A percentile compares a stretch with the other conserved stretches of the same genome.
phyloP scores from a whole-genome alignment of 2,329 filamentous ascomycete species.

The Graphium sp. region DNA sequence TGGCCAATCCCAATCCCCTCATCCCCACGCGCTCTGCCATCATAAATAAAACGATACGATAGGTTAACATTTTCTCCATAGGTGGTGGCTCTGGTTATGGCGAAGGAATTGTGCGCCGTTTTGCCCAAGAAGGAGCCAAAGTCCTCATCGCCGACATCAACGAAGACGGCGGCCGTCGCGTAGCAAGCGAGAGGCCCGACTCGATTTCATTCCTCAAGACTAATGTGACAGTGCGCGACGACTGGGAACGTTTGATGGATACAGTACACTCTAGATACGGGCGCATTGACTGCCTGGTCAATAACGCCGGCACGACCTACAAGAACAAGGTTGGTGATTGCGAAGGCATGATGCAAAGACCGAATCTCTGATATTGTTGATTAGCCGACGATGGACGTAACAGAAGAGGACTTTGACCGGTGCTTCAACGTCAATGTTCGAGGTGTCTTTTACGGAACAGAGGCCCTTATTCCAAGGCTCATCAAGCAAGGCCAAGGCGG shows the following conservation, averaged over 20 bases:
- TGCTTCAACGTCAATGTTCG: constrained; percentile 76
- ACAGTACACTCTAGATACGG: background rate
- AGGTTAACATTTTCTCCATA: constrained; percentile 3
- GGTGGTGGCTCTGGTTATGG: constrained; percentile 48
- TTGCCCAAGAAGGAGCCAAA: constrained; percentile 58
- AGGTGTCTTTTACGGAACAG: constrained; percentile 70
- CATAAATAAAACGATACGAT: background rate
- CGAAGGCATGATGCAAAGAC: constrained; percentile 50
- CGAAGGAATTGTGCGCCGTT: constrained; percentile 64
- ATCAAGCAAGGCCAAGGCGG: constrained; percentile 55
- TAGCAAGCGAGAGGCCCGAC: constrained; percentile 14
- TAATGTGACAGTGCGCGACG: constrained; percentile 3
- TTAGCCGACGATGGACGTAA: no score
- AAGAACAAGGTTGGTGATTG: no score
- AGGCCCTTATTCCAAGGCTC: constrained; percentile 53
- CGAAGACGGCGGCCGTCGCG: constrained; percentile 48
- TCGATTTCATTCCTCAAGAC: constrained; percentile 1
- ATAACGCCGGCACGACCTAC: constrained; percentile 82
- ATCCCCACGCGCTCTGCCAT: no score
- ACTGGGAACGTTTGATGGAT: constrained; percentile 3
- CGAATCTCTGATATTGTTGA: no score
- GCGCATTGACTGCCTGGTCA: constrained; percentile 40
- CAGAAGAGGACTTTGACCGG: constrained; percentile 71
- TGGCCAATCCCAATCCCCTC: constrained; percentile 36
- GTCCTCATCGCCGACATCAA: constrained; percentile 66